These are phyloP conservation scores for Hansenula sp. DNA, from an alignment of 1,139 yeast species.

Conservation along the genomic window DNA sequence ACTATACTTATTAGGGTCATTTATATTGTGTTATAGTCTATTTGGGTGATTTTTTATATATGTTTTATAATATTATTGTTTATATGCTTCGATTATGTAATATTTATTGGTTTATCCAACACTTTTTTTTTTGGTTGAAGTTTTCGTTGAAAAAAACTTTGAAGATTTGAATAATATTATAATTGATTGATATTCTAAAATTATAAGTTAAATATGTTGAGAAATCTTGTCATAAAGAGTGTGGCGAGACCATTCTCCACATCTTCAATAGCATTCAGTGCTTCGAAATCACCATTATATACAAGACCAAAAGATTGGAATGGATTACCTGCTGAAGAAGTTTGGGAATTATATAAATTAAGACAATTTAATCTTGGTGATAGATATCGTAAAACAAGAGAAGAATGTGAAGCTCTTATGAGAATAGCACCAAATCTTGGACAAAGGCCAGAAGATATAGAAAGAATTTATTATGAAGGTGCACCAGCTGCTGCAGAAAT, in stretches of 20 bases:
- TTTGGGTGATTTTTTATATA: background rate
- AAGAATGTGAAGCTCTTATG: constrained; percentile 40
- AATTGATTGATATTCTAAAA: too few species aligned
- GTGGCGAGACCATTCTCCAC: constrained; percentile 1
- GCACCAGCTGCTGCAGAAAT: constrained; percentile 22
- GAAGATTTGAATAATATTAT: background rate
- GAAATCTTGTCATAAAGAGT: background rate
- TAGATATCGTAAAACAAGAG: constrained; percentile 48
- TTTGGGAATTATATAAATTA: constrained; percentile 55
- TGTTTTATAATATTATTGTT: background rate
- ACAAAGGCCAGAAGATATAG: constrained; percentile 26
- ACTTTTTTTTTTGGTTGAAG: background rate
- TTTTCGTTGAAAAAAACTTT: background rate
- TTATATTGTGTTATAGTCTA: too few species aligned
- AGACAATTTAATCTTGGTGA: constrained; percentile 55
- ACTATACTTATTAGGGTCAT: too few species aligned
- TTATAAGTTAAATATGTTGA: background rate
- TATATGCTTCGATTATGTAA: background rate
- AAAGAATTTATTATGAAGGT: constrained; percentile 31
- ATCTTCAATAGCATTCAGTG: background rate
- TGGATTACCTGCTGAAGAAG: constrained; percentile 59
- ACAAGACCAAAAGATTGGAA: constrained; percentile 61
- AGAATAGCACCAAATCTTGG: constrained; percentile 34
- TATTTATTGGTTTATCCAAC: background rate
- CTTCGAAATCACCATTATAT: constrained; percentile 8